A percentile compares a stretch with the other conserved stretches of the same genome.
phyloP scores from a whole-genome alignment of 1,284 basidiomycete species.

The Sporisorium iseilematis-ciliati region DNA sequence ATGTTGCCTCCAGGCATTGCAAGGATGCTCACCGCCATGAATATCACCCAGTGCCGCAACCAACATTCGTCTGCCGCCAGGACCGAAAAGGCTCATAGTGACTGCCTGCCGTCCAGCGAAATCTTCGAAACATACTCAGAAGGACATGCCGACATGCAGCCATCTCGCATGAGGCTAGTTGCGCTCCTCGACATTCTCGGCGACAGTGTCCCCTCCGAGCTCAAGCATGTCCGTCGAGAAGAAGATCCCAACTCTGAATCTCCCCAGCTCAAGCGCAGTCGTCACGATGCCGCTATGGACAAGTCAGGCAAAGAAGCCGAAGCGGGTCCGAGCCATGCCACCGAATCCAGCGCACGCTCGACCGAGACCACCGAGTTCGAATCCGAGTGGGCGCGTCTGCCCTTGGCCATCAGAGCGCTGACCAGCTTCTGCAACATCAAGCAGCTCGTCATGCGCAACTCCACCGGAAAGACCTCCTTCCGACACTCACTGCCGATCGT shows the following conservation, averaged over 20 bases:
- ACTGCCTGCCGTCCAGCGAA: neutral
- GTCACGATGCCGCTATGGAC: neutral
- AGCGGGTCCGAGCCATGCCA: conserved; percentile 19
- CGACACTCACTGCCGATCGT: conserved; percentile 16
- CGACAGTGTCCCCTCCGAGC: conserved; percentile 14
- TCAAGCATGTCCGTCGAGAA: conserved; percentile 18
- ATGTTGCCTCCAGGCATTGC: neutral
- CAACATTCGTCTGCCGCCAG: too few relatives aligned
- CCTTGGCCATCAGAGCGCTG: conserved; percentile 21
- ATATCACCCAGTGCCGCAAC: neutral
- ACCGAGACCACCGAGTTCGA: conserved; percentile 25
- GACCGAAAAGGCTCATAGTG: neutral
- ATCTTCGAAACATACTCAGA: conserved; percentile 15
- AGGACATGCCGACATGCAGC: conserved; percentile 11
- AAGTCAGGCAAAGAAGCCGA: neutral
- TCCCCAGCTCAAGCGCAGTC: neutral
- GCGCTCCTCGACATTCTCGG: conserved; percentile 21
- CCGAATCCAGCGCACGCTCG: neutral
- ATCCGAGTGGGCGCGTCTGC: conserved; percentile 27
- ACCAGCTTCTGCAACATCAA: conserved; percentile 24
- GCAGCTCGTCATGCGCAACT: conserved; percentile 21
- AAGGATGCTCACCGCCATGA: neutral
- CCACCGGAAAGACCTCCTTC: conserved; percentile 13
- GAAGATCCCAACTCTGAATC: conserved; percentile 1
- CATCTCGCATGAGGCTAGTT: conserved; percentile 16